A percentile compares a stretch with the other conserved stretches of the same genome.
phyloP scores from a whole-genome alignment of 768 basidiomycete genomes.

The Tricholoma saponaceum region DNA sequence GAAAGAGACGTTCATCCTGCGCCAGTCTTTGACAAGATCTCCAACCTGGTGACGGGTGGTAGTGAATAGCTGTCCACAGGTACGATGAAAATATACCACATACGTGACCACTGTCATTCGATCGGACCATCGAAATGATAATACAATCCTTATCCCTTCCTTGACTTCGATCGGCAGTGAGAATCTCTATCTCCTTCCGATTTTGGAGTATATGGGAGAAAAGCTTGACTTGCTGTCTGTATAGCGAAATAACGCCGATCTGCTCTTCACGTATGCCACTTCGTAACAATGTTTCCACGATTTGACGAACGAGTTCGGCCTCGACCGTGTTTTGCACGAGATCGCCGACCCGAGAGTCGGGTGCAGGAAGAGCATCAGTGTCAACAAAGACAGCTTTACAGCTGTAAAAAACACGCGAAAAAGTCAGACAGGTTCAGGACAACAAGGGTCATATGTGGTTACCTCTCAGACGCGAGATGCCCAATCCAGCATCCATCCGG shows the following conservation, averaged over 20 bases:
- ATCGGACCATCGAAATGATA: slow-evolving; percentile 88
- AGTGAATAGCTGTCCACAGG: neutral
- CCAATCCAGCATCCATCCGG: slow-evolving; percentile 66
- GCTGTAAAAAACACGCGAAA: slow-evolving; percentile 39
- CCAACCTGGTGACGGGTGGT: slow-evolving; percentile 58
- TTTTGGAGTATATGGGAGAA: slow-evolving; percentile 60
- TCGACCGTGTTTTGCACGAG: slow-evolving; percentile 89
- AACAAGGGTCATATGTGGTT: slow-evolving; percentile 14
- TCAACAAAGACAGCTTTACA: slow-evolving; percentile 92
- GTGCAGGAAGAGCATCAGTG: slow-evolving; percentile 77
- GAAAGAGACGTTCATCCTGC: slow-evolving; percentile 94
- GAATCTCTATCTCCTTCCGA: slow-evolving; percentile 65
- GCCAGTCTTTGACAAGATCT: slow-evolving; percentile 92
- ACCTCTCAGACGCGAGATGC: slow-evolving; percentile 62
- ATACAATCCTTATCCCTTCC: slow-evolving; percentile 96
- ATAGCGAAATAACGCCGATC: slow-evolving; percentile 87
- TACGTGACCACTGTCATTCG: slow-evolving; percentile 75
- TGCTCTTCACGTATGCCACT: slow-evolving; percentile 66
- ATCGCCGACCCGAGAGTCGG: slow-evolving; percentile 80
- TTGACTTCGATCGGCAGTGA: slow-evolving; percentile 92
- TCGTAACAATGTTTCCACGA: slow-evolving; percentile 59
- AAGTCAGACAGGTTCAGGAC: neutral
- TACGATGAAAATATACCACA: slow-evolving; percentile 21
- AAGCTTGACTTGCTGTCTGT: slow-evolving; percentile 94
- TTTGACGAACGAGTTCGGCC: slow-evolving; percentile 62